These are phyloP conservation scores for Miscanthus lutarioriparius DNA, from an alignment of 176 grass and related monocot species.

Conservation along the genomic window DNA sequence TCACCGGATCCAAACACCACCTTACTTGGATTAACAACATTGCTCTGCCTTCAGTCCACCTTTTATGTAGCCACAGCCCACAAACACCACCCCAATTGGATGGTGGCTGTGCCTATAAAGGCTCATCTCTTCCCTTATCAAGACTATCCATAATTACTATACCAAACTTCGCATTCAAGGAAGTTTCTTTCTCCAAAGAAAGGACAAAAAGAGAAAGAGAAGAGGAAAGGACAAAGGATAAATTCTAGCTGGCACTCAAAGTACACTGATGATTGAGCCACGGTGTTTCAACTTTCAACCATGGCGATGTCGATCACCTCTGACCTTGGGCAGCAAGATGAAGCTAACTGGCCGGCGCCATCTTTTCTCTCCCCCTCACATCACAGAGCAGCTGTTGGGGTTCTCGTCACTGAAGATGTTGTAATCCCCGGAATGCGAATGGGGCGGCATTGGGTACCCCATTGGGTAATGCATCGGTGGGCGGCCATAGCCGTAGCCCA, in stretches of 20 bases:
- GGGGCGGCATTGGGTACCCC: slow-evolving; percentile 3
- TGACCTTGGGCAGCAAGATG: background rate
- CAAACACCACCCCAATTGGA: background rate
- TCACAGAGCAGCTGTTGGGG: slow-evolving; percentile 68
- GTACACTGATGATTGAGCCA: background rate
- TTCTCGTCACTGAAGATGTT: slow-evolving; percentile 81
- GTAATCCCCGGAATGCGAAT: slow-evolving; percentile 39
- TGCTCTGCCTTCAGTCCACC: slow-evolving; percentile 15
- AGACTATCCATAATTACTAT: slow-evolving; percentile 66
- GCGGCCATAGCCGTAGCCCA: slow-evolving; percentile 58
- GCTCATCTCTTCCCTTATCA: slow-evolving; percentile 39
- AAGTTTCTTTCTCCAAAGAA: slow-evolving; percentile 26
- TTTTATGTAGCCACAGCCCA: background rate
- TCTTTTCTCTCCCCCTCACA: slow-evolving; percentile 37
- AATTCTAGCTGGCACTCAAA: slow-evolving; percentile 9
- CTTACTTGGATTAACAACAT: slow-evolving; percentile 12
- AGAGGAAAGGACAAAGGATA: background rate
- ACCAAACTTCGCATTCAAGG: slow-evolving; percentile 66
- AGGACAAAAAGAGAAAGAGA: background rate
- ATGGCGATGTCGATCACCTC: background rate
- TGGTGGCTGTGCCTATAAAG: background rate
- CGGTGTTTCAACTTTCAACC: background rate
- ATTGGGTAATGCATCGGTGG: slow-evolving; percentile 43
- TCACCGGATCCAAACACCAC: too few species aligned
- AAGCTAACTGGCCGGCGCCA: too few species aligned